Evolutionary conservation across 2,329 filamentous ascomycete species (phyloP), one percentile per base, ranked within the genome.

Genomic region (Fusarium heterosporum): DNA sequence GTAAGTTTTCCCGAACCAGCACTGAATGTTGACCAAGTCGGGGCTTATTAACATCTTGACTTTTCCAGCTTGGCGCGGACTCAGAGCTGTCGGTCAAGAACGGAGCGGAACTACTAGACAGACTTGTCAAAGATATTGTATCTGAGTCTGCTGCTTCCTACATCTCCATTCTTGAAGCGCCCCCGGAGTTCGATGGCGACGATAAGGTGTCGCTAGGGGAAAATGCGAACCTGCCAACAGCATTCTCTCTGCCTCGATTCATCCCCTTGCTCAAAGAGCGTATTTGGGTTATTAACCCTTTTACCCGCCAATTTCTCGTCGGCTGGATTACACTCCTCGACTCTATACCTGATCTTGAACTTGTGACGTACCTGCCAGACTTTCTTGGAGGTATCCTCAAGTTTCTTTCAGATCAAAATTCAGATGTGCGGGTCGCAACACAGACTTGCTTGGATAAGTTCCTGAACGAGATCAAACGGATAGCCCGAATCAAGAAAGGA

Each of bases 11-110:
- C 6, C 16, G 13, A 13, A 4, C 17, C 40, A 3, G 6, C 6
- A 14, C 8, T 19, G 17, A 8, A 9, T 10, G 12, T 30, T 19
- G 9, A n/a, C 28, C 16, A 16, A 38, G n/a, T 17, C 16, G 28
- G 40, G 2, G 29, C 14, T 34, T 17, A 26, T 50, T 60, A 22
- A 57, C 60, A 38, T 16, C 17, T 54, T 45, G 19, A 10, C 19
- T 22, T 53, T 17, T 48, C 22, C 73, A 97, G 94, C 87, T 99
- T 71, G 94, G 95, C 16, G 96, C 96, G 46, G 96, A 99, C 77
- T 95, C 94, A 1, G 96, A 99, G 77, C 83, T 97, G 7, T 98
- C 95, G 0, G 96, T 99, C 59, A 99, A 99, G 80, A 99, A 99
- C 75, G 96, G 96, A 28, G 96, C 96, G 22, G 96, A 99, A 77